Conservation (phyloP, 2,329 filamentous ascomycete species). For the Curvularia spicifera region DNA sequence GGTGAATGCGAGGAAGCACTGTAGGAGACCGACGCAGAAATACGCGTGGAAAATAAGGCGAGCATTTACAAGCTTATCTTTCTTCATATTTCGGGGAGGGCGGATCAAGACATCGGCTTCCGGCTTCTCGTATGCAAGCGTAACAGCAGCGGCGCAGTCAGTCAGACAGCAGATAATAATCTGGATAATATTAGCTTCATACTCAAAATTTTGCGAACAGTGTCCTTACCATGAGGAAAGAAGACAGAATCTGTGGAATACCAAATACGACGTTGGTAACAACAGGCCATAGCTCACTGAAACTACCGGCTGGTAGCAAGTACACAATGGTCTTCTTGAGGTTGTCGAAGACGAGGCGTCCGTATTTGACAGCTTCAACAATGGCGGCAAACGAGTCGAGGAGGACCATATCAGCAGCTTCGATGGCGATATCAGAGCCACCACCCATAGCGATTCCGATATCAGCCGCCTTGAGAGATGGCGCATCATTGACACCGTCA, state of each 20-base stretch:
- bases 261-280: constrained; percentile 75
- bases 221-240: constrained; percentile 66
- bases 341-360: constrained; percentile 79
- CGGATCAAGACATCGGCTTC: constrained; percentile 77
- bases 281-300: constrained; percentile 76
- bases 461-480: constrained; percentile 64
- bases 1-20: constrained; percentile 52
- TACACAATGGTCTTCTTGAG: constrained; percentile 80
- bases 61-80: constrained; percentile 75
- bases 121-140: constrained; percentile 76
- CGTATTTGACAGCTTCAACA: constrained; percentile 74
- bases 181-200: constrained; percentile 1
- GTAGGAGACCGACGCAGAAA: constrained; percentile 68
- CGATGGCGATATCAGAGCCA: constrained; percentile 67
- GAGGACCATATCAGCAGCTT: constrained; percentile 68
- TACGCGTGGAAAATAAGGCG: constrained; percentile 76
- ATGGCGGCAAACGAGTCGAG: constrained; percentile 74
- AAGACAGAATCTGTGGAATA: constrained; percentile 73
- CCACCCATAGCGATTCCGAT: constrained; percentile 65
- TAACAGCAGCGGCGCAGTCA: constrained; percentile 68
- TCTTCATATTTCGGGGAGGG: constrained; percentile 70
- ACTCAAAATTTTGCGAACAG: rapidly evolving
- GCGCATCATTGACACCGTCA: constrained; percentile 59
- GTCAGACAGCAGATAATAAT: constrained; percentile 69
- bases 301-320: constrained; percentile 74